A percentile compares a stretch with the other conserved stretches of the same genome.
Conservation (phyloP, 192 early-diverging fungal genomes). For the Gigaspora rosea region DNA sequence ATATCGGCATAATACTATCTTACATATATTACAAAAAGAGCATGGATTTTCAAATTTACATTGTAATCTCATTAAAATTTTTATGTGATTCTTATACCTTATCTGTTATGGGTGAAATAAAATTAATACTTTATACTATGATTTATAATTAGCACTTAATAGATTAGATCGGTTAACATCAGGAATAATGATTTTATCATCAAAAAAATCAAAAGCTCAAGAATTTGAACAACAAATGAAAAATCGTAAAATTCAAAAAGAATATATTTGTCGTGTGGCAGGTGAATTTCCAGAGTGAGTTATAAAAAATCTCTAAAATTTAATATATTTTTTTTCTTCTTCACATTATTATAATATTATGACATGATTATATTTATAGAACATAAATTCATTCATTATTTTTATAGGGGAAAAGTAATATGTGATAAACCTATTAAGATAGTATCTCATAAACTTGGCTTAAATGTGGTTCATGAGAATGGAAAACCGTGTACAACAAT, state of each 20-base stretch:
- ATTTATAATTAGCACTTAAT: slow-evolving; percentile 69
- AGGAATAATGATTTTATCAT: slow-evolving; percentile 82
- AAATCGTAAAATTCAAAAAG: slow-evolving; percentile 73
- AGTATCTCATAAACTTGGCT: slow-evolving; percentile 81
- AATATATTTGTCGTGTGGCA: slow-evolving; percentile 84
- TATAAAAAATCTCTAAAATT: slow-evolving; percentile 9
- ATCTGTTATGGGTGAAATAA: too few species aligned
- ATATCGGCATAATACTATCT: slow-evolving; percentile 86
- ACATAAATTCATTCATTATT: too few species aligned
- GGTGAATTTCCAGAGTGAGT: slow-evolving; percentile 81
- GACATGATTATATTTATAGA: too few species aligned
- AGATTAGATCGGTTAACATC: slow-evolving; percentile 93
- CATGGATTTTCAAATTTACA: slow-evolving; percentile 57
- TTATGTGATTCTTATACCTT: too few species aligned
- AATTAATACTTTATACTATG: slow-evolving; percentile 23
- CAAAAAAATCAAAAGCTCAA: slow-evolving; percentile 57
- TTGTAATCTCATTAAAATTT: slow-evolving; percentile 42
- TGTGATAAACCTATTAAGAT: slow-evolving; percentile 85
- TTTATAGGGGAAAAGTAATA: slow-evolving; percentile 51
- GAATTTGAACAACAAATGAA: slow-evolving; percentile 67
- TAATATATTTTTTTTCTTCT: neutral
- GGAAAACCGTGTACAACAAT: slow-evolving; percentile 84
- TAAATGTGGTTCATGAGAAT: slow-evolving; percentile 81
- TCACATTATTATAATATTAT: neutral
- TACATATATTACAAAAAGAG: slow-evolving; percentile 67